phyloP scores from a whole-genome alignment of 2,329 filamentous ascomycete genomes.

The Botrytis fabae region DNA sequence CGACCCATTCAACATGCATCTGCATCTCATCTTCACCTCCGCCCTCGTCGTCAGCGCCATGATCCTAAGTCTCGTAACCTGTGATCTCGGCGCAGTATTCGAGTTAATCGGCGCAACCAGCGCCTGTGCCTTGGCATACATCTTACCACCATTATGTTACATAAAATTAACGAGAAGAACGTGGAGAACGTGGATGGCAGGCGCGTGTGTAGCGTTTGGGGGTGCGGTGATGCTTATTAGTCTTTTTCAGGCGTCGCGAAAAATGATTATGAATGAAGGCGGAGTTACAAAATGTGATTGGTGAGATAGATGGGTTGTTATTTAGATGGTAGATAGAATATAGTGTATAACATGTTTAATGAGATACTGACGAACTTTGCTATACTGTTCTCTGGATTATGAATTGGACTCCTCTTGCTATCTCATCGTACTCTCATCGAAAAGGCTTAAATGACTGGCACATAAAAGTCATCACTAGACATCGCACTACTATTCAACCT shows the following conservation, averaged over 20 bases:
- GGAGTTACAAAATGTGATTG: conserved; percentile 34
- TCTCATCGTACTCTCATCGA: not conserved
- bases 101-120: conserved; percentile 95
- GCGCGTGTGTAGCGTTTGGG: conserved; percentile 76
- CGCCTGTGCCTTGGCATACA: conserved; percentile 91
- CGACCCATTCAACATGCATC: conserved; percentile 70
- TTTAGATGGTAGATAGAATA: not conserved
- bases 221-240: conserved; percentile 77
- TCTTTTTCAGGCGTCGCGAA: conserved; percentile 68
- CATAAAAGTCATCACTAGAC: not conserved
- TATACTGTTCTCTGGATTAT: not conserved
- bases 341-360: not conserved
- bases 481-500: not conserved
- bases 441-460: not conserved
- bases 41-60: conserved; percentile 78
- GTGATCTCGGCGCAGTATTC: conserved; percentile 91
- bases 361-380: not conserved
- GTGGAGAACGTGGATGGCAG: conserved; percentile 72
- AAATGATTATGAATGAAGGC: conserved; percentile 52
- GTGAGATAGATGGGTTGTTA: not conserved
- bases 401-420: not conserved
- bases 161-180: conserved; percentile 82
- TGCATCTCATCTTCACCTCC: conserved; percentile 82
- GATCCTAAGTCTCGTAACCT: conserved; percentile 77
- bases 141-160: conserved; percentile 91